Conservation (phyloP, 805 yeast species). For the Lipomyces yamanashiensis region DNA sequence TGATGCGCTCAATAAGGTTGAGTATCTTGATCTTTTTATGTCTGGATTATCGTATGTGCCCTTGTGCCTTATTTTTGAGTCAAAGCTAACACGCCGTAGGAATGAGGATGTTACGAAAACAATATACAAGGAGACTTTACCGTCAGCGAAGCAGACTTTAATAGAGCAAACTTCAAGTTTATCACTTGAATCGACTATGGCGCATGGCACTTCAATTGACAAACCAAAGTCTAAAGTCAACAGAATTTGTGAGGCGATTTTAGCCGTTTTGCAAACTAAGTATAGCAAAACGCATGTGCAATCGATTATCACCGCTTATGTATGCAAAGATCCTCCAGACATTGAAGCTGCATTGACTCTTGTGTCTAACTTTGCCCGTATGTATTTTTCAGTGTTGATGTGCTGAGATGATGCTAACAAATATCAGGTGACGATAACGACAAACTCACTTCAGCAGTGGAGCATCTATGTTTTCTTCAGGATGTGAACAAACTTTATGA, state of each 20-base stretch:
- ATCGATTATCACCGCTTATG: slow-evolving; percentile 85
- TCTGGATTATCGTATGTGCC: slow-evolving; percentile 59
- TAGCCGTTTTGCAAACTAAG: slow-evolving; percentile 56
- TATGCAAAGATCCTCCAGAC: slow-evolving; percentile 88
- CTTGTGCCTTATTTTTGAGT: background rate
- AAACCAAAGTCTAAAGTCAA: slow-evolving; percentile 59
- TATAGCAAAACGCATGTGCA: slow-evolving; percentile 67
- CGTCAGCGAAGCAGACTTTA: slow-evolving; percentile 37
- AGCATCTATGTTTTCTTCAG: slow-evolving; percentile 86
- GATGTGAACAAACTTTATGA: slow-evolving; percentile 85
- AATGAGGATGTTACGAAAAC: slow-evolving; percentile 85
- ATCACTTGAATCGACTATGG: background rate
- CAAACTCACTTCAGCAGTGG: slow-evolving; percentile 52
- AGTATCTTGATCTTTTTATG: slow-evolving; percentile 81
- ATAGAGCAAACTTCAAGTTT: slow-evolving; percentile 25
- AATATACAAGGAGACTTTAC: slow-evolving; percentile 75
- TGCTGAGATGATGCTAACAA: slow-evolving; percentile 54
- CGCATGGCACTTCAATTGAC: background rate
- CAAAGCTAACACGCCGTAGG: slow-evolving; percentile 42
- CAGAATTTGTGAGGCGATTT: slow-evolving; percentile 71
- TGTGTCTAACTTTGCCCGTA: slow-evolving; percentile 45
- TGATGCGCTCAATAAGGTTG: slow-evolving; percentile 69
- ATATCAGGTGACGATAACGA: slow-evolving; percentile 16
- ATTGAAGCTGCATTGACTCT: slow-evolving; percentile 71
- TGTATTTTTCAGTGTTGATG: slow-evolving; percentile 43